These are phyloP conservation scores for Blastobotrys parvus DNA, from an alignment of 805 yeast species.

Conservation along the genomic window DNA sequence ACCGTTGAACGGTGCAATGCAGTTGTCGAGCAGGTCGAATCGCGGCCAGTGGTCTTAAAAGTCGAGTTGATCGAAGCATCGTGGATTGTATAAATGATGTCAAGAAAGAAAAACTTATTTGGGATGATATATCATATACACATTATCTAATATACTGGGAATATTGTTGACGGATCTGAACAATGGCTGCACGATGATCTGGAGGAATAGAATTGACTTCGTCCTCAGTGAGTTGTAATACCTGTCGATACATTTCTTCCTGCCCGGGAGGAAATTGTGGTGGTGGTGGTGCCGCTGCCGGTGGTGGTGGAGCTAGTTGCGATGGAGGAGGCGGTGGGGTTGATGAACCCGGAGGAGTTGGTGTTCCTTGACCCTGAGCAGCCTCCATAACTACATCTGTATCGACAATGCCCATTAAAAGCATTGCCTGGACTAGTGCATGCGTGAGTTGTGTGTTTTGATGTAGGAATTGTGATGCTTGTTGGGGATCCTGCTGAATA, in stretches of 20 bases:
- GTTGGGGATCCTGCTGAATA: slow-evolving; percentile 47
- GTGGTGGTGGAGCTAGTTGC: slow-evolving; percentile 10
- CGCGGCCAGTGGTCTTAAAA: no score
- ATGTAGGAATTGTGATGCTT: slow-evolving; percentile 51
- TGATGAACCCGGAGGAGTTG: slow-evolving; percentile 5
- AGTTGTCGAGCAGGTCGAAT: no score
- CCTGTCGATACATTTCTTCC: slow-evolving; percentile 40
- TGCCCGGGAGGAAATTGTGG: slow-evolving; percentile 36
- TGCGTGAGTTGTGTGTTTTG: slow-evolving; percentile 64
- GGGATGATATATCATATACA: no score
- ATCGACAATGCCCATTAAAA: slow-evolving; percentile 32
- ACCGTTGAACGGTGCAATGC: no score
- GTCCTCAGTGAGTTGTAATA: slow-evolving; percentile 40
- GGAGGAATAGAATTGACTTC: slow-evolving; percentile 41
- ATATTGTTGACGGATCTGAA: slow-evolving; percentile 19
- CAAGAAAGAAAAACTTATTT: no score
- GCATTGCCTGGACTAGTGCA: slow-evolving; percentile 65
- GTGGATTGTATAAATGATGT: no score
- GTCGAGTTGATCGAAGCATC: no score
- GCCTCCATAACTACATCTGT: slow-evolving; percentile 21
- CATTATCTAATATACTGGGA: no score
- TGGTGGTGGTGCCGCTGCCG: background rate
- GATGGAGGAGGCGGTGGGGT: slow-evolving; percentile 15
- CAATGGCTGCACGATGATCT: slow-evolving; percentile 34
- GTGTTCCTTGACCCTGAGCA: slow-evolving; percentile 13